A percentile compares a stretch with the other conserved stretches of the same genome.
phyloP scores from a whole-genome alignment of 2,329 filamentous ascomycete species.

The Phaeosphaeria sp. region DNA sequence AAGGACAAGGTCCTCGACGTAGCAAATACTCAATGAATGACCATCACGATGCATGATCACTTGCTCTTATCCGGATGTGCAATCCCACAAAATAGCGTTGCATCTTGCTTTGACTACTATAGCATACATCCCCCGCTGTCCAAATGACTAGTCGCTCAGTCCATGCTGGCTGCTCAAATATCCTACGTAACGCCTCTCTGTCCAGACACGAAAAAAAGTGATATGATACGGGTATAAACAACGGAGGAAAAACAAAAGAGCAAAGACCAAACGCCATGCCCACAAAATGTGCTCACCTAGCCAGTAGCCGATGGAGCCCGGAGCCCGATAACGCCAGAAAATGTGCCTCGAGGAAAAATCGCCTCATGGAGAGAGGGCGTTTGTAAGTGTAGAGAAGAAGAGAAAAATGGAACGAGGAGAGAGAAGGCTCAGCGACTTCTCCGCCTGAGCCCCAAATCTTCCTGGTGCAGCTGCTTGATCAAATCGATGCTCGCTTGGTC shows the following conservation, averaged over 20 bases:
- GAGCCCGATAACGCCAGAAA: constrained; percentile 1
- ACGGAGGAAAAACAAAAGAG: not conserved
- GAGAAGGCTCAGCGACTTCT: constrained; percentile 24
- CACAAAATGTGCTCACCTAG: not conserved
- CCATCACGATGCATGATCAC: not conserved
- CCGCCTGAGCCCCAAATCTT: constrained; percentile 39
- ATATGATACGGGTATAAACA: not conserved
- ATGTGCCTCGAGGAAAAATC: no score
- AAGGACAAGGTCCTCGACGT: not conserved
- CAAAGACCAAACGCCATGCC: not conserved
- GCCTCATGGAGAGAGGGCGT: no score
- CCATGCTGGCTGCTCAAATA: not conserved
- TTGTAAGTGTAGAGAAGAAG: no score
- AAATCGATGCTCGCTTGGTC: constrained; percentile 34
- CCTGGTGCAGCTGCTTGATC: constrained; percentile 39
- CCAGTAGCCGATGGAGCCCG: not conserved
- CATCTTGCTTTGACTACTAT: not conserved
- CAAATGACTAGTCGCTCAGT: not conserved
- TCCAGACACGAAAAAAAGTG: not conserved
- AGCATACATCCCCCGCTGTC: not conserved
- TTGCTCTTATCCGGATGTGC: no score
- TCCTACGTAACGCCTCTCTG: not conserved
- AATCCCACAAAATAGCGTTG: not conserved
- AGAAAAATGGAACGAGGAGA: constrained; percentile 1
- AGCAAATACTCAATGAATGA: not conserved